phyloP scores from a whole-genome alignment of 345 rosid species.

The Citrus australasica region DNA sequence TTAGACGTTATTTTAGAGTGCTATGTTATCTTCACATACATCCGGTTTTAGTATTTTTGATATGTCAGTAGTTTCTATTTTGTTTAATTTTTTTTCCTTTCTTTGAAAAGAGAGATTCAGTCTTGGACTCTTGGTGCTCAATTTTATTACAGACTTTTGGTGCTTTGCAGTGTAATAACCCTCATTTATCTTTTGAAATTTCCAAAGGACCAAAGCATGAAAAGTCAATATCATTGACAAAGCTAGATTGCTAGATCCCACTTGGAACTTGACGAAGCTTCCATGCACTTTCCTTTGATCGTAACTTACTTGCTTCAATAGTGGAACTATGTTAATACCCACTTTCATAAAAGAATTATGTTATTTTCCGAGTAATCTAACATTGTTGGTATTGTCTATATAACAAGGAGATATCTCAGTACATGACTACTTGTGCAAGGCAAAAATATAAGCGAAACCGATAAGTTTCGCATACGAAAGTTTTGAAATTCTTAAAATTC shows the following conservation, averaged over 20 bases:
- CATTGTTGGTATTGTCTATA: not conserved
- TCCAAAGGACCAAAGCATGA: not conserved
- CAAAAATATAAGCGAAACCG: too few relatives aligned
- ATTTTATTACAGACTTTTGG: not conserved
- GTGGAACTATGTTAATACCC: constrained; percentile 40
- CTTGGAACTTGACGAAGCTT: not conserved
- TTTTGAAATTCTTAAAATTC: too few relatives aligned
- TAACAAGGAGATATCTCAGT: too few relatives aligned
- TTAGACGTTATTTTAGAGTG: not conserved
- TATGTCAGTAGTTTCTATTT: not conserved
- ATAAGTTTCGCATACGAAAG: too few relatives aligned
- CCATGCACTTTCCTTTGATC: not conserved
- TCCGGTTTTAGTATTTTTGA: too few relatives aligned
- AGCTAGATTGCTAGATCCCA: not conserved
- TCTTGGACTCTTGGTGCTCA: not conserved
- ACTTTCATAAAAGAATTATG: constrained; percentile 35
- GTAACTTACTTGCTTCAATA: constrained; percentile 8
- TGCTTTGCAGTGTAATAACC: not conserved
- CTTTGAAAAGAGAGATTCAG: not conserved
- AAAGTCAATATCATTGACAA: not conserved
- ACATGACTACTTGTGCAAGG: too few relatives aligned
- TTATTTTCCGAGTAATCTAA: not conserved
- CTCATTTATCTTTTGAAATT: not conserved
- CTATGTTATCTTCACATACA: not conserved
- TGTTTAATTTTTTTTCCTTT: not conserved